Evolutionary conservation across 2,329 filamentous ascomycete genomes (phyloP), one percentile per base, ranked within the genome.

Genomic region (Claviceps arundinis): DNA sequence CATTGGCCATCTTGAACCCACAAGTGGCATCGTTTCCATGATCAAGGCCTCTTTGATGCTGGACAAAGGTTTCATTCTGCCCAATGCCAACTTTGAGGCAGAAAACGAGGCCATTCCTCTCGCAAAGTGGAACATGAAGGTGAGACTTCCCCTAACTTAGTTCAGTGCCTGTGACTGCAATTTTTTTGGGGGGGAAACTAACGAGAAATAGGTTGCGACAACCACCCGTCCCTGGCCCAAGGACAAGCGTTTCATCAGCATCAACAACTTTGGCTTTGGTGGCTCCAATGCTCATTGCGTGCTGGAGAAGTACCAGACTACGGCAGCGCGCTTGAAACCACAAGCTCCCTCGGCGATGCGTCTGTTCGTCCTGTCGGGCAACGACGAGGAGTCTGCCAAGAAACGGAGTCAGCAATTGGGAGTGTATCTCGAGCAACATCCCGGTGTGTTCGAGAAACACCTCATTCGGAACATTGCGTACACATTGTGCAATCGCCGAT

Each of bases 31-130:
- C 16, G 67, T 71, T 0, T 71, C 69, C 3, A 60, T 78, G 17
- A 74, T 79, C 57, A 79, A 79, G 59, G 69, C 73, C 0, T 68
- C 70, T 1, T 55, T 78, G 52, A 74, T 73, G 65, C 64, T 78
- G 1, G 73, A 77, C 56, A 67, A 71, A 52, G 70, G 70, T 5
- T 72, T 74, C 52, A 70, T 78, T 38, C 62, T 73, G 11, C 74
- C 74, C 5, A 77, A 76, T 54, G 63, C 70, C 51, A 71, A 76
- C 58, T 77, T 75, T 58, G 70, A 75, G 58, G 60, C 68, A 24
- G 69, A 72, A 1, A 78, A 77, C 52, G 66, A 66, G 22, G 70
- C 68, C 57, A 77, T 76, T 8, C 71, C 72, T 0, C 73, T 72
- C 52, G 69, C 73, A 41, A 66, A 73, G 37, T 76, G 73, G 73